phyloP scores from a whole-genome alignment of 78 protist genomes.

The Dictyostelium capitatum region DNA sequence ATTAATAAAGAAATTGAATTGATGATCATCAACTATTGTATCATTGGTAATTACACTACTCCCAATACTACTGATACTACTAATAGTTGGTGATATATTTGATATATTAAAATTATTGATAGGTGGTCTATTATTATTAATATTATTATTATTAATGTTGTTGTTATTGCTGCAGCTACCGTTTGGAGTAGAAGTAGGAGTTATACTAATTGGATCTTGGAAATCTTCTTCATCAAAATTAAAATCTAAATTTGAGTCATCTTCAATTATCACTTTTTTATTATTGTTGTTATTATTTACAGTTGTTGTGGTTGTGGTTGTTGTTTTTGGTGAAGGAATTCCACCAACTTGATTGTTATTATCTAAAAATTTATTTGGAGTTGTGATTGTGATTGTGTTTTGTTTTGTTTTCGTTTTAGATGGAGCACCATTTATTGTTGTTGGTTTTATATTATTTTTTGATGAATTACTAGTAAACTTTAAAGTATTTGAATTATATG shows the following conservation, averaged over 20 bases:
- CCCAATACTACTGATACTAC: too few relatives aligned
- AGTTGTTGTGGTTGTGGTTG: neutral
- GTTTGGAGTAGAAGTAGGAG: neutral
- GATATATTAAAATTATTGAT: neutral
- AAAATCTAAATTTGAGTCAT: neutral
- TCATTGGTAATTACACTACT: too few relatives aligned
- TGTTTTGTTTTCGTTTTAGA: too few relatives aligned
- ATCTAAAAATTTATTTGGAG: too few relatives aligned
- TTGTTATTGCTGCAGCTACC: neutral
- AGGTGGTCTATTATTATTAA: neutral
- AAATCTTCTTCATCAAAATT: neutral
- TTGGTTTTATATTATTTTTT: too few relatives aligned
- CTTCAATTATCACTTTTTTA: neutral
- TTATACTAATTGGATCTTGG: neutral
- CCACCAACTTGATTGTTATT: too few relatives aligned
- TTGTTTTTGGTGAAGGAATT: neutral
- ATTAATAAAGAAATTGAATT: neutral
- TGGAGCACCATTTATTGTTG: too few relatives aligned
- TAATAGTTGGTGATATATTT: too few relatives aligned
- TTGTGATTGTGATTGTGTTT: too few relatives aligned
- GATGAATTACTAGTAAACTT: too few relatives aligned
- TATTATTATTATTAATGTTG: neutral
- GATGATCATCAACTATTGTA: neutral
- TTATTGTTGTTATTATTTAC: neutral
- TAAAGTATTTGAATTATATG: too few relatives aligned